Conservation (phyloP, 1,284 basidiomycete genomes). For the Leccinum fuscescens region DNA sequence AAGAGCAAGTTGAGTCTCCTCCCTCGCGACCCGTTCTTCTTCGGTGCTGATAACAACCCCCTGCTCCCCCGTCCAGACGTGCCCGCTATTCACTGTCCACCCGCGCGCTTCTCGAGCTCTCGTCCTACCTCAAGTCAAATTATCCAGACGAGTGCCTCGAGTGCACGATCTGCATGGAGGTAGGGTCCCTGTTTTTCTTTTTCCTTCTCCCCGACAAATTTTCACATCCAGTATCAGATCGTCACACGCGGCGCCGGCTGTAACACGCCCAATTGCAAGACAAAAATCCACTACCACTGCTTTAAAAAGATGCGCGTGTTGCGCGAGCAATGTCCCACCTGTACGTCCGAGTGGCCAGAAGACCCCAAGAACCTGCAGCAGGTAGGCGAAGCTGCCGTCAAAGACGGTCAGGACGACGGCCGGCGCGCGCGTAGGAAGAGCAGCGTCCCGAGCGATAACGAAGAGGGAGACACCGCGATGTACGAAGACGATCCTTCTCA, state of each 20-base stretch:
- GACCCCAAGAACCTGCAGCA: slow-evolving; percentile 45
- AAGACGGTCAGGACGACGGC: slow-evolving; percentile 56
- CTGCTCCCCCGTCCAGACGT: slow-evolving; percentile 38
- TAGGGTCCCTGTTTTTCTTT: slow-evolving; percentile 29
- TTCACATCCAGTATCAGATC: slow-evolving; percentile 52
- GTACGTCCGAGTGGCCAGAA: slow-evolving; percentile 56
- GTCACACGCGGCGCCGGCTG: slow-evolving; percentile 70
- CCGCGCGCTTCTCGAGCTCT: slow-evolving; percentile 73
- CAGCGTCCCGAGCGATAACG: slow-evolving; percentile 40
- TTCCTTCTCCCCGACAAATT: slow-evolving; percentile 7
- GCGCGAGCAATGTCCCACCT: slow-evolving; percentile 54
- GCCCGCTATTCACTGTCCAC: slow-evolving; percentile 78
- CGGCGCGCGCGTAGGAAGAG: slow-evolving; percentile 39
- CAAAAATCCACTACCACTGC: slow-evolving; percentile 68
- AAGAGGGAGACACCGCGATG: slow-evolving; percentile 36
- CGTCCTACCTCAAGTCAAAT: slow-evolving; percentile 69
- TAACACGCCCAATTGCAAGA: slow-evolving; percentile 59
- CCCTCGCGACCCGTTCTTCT: slow-evolving; percentile 1
- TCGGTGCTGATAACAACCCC: not conserved
- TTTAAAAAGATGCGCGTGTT: slow-evolving; percentile 42
- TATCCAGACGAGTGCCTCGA: slow-evolving; percentile 72
- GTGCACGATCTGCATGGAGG: slow-evolving; percentile 75
- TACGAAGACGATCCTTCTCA: slow-evolving; percentile 38
- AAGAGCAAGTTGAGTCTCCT: slow-evolving; percentile 63
- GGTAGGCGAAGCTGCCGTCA: slow-evolving; percentile 64